Evolutionary conservation across 2,329 filamentous ascomycete genomes (phyloP).

Genomic region (Calycina marina): DNA sequence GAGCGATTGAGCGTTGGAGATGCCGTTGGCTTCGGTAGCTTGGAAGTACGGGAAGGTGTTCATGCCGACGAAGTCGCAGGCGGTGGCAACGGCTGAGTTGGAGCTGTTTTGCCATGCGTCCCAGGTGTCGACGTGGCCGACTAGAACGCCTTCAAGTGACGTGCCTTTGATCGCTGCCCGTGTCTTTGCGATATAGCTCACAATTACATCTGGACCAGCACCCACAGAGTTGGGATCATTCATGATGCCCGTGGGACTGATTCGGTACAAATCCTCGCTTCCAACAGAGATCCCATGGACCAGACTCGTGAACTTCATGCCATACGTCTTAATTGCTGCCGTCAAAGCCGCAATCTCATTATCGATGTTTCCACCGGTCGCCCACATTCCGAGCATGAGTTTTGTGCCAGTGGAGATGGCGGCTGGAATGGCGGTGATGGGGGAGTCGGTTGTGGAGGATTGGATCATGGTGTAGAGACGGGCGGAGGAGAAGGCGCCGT

Average conservation of each 20-base stretch:
- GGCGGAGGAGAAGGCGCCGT: conserved; percentile 39
- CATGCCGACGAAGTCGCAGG: conserved; percentile 49
- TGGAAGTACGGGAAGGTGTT: conserved; percentile 57
- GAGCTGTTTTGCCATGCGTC: conserved; percentile 43
- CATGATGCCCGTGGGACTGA: conserved; percentile 25
- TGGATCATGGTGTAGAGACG: conserved; percentile 39
- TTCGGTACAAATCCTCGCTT: conserved; percentile 54
- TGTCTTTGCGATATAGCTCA: conserved; percentile 32
- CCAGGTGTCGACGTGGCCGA: conserved; percentile 58
- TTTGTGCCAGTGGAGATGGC: conserved; percentile 44
- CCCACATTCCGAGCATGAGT: conserved; percentile 52
- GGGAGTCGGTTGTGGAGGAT: conserved; percentile 35
- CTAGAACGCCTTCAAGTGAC: conserved; percentile 34
- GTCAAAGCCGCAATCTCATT: conserved; percentile 46
- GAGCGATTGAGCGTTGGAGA: conserved; percentile 37
- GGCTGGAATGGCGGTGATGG: conserved; percentile 35
- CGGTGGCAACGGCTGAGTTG: conserved; percentile 45
- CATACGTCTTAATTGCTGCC: conserved; percentile 38
- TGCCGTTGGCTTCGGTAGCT: conserved; percentile 36
- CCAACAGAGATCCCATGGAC: conserved; percentile 52
- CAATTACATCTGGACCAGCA: conserved; percentile 33
- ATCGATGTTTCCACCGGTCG: conserved; percentile 39
- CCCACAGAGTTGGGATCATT: conserved; percentile 35
- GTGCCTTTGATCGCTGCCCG: conserved; percentile 47
- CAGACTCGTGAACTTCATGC: conserved; percentile 36